Evolutionary conservation across 1,139 yeast species (phyloP), one percentile per base, ranked within the genome.

Genomic region (Komagataea norvegica): DNA sequence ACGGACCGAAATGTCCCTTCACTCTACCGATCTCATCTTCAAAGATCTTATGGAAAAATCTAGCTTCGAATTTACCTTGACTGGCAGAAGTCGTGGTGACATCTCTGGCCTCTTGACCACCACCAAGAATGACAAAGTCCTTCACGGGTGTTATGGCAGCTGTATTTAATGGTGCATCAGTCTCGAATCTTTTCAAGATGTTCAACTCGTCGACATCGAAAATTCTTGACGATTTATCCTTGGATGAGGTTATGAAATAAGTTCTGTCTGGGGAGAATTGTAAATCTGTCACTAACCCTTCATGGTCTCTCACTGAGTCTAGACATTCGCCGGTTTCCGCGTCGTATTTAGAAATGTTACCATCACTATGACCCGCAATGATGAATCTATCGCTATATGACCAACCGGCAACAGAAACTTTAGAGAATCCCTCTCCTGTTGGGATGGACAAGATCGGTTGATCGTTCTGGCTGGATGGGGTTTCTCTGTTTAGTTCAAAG

Each of bases 41-140:
- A 62, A 89, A 91, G 44, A 91, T 76, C 68, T 91, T 91, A 67
- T 93, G 97, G 68, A 82, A 88, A 63, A 91, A 85, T 67, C 96
- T 78, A 31, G 97, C 94, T 68, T 91, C 98, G 64, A 91, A 91
- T 61, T 87, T 87, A 69, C 98, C 98, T 64, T 91, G 96, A 38
- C 85, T 75, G 46, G 93, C 83, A 33, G 93, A 77, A 29, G 97
- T 88, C 21, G 97, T 91, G 33, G 99, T 91, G 61, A 91, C 99
- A 63, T 89, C 94, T 65, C 89, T 79, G 29, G 98, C 98, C 60
- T 89, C 97, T 70, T 91, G 98, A 77, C 99, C 99, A 67, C 99
- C 99, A 40, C 98, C 98, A 48, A 93, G 73, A 40, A 91, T 82
- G 46, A 91, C 86, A 60, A 82, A 89, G 60, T 91, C 93, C 67